Conservation (phyloP, 148 eudicot genomes). For the Hydrangea macrophylla region DNA sequence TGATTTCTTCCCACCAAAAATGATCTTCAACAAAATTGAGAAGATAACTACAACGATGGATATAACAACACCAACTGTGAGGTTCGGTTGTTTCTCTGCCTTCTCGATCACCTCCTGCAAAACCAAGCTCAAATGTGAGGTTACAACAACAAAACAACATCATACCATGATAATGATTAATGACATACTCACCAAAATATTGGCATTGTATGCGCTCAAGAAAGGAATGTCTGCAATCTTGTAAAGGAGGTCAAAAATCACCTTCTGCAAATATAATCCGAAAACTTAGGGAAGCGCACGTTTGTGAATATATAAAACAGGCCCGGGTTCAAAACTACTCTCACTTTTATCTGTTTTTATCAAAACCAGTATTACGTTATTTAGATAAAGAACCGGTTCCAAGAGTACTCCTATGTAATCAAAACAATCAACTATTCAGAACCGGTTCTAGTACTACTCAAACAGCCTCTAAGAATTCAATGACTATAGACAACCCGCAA, state of each 20-base stretch:
- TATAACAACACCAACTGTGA: constrained; percentile 60
- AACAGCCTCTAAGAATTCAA: too few species aligned
- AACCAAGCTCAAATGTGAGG: not conserved
- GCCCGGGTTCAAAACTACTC: too few species aligned
- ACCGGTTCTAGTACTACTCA: too few species aligned
- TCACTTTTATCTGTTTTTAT: too few species aligned
- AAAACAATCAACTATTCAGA: not conserved
- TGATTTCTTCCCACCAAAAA: constrained; percentile 86
- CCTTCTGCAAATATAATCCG: constrained; percentile 53
- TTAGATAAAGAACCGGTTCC: too few species aligned
- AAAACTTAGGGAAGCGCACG: too few species aligned
- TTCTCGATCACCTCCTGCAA: constrained; percentile 76
- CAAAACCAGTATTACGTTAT: too few species aligned
- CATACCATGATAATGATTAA: not conserved
- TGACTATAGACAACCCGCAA: too few species aligned
- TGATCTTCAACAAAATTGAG: constrained; percentile 44
- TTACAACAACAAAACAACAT: not conserved
- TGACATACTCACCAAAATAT: constrained; percentile 62
- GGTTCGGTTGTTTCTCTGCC: constrained; percentile 84
- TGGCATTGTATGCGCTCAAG: constrained; percentile 62
- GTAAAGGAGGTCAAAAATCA: constrained; percentile 76
- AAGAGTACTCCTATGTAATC: not conserved
- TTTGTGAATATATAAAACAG: too few species aligned
- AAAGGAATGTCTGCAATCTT: constrained; percentile 83
- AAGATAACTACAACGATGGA: constrained; percentile 50